These are phyloP conservation scores for Calonectria crousiana DNA, from an alignment of 2,329 filamentous ascomycete genomes.

Conservation along the genomic window DNA sequence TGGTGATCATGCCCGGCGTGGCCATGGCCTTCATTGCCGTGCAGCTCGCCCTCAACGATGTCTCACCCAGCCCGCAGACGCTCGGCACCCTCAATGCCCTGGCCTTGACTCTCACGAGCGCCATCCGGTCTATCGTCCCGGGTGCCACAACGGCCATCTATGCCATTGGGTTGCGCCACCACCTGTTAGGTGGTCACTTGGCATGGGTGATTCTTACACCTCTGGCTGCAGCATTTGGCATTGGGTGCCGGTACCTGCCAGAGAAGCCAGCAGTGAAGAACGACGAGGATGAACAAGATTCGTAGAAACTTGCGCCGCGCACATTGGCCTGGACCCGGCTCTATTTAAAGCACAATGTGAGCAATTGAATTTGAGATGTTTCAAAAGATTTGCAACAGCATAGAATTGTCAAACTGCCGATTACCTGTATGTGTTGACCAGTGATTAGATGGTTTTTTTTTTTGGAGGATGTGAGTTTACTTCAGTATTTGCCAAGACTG, in stretches of 20 bases:
- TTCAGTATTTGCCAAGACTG: background rate
- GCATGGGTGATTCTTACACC: conserved; percentile 51
- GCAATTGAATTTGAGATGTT: background rate
- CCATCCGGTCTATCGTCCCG: conserved; percentile 74
- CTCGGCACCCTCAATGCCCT: conserved; percentile 79
- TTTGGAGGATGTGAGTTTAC: background rate
- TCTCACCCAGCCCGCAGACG: conserved; percentile 72
- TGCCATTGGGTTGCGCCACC: conserved; percentile 72
- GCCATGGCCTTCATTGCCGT: conserved; percentile 78
- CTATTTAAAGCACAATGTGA: background rate
- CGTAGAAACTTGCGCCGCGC: background rate
- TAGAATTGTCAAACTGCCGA: background rate
- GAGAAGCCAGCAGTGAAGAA: conserved; percentile 38
- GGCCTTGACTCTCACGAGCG: conserved; percentile 69
- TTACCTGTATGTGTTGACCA: background rate
- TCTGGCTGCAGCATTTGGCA: conserved; percentile 43
- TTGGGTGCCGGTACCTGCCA: conserved; percentile 45
- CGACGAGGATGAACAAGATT: conserved; percentile 22
- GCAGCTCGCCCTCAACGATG: conserved; percentile 81
- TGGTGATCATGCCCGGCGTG: conserved; percentile 70
- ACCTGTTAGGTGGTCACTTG: conserved; percentile 72
- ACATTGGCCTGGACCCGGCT: background rate
- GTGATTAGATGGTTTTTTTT: background rate
- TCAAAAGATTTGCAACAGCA: background rate
- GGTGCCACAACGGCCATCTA: conserved; percentile 76